Evolutionary conservation across 1,284 basidiomycete species (phyloP), one percentile per base, ranked within the genome.

Genomic region (Malassezia pachydermatis): DNA sequence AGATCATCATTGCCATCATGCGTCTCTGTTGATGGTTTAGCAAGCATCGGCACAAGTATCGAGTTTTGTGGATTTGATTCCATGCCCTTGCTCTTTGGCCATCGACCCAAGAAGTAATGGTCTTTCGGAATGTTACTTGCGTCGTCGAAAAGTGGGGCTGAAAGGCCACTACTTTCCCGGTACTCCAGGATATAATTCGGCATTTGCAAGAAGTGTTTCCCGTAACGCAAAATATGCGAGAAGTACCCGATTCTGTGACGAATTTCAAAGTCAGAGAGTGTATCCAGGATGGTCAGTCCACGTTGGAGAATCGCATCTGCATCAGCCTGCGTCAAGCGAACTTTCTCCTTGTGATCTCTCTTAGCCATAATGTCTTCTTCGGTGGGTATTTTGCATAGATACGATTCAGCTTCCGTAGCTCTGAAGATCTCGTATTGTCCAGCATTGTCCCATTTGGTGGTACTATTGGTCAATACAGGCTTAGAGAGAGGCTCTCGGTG

Each of bases 91-190:
- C 22, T 30, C 9, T 45, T 36, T 3, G 14, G 22, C 45, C 45
- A 47, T 27, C 20, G 16, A 24, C 48, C 48, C 20, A 51, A 6
- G 19, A 51, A 32, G 27, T 51, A 51, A 5, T 38, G 29, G 10
- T 38, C 28, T 38, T 51, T 3, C 8, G 9, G 24, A 4, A 43
- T 36, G 14, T 28, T n/a, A 0, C 34, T 42, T 33, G 16, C 6
- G 10, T 22, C 23, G 0, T 23, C 32, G 16, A 25, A 25, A 22
- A n/a, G n/a, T n/a, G n/a, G n/a, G n/a, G n/a, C n/a, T n/a, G n/a
- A n/a, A 16, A 10, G 16, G 34, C 11, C 34, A 36, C 34, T 2
- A 10, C 34, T 16, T 36, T 17, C 10, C 20, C 20, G 19, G n/a
- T 19, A 10, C 9, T 13, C 34, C 10, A 13, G 19, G 14, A 13